Base-by-base conservation (phyloP, 2,329 filamentous ascomycete species). In the Botrytis medusae region DNA sequence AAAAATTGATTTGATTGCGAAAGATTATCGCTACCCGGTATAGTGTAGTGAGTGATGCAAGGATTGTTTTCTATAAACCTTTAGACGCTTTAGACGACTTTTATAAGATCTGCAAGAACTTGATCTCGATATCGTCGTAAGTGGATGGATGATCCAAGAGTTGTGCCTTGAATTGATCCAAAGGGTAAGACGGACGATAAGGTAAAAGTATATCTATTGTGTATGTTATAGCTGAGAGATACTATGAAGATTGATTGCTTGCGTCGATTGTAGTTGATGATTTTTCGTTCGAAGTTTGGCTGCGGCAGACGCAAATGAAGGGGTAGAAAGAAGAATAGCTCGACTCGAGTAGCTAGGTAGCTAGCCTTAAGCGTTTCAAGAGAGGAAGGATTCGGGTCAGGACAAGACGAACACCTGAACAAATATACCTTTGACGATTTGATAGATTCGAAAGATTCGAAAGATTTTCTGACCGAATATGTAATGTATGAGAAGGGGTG, bases 391-490 rank as follows among this genome's bases (percentile, higher is more conserved):
- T 67, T 51, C 63, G 63, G 63, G 29, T 37, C 32, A 34, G 44
- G 44, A 48, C 12, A 51, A 57, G n/a, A 29, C n/a, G 63, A 67
- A 51, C 63, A 67, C 63, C 63, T 65, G 63, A 51, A 51, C 63
- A 67, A 25, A 51, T 40, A 25, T 51, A 51, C 63, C 63, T 65
- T 65, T 37, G 22, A 48, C 25, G 25, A 20, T 25, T 44, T 63
- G 34, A 62, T 25, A 62, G 34, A 62, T 40, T 40, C 22, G 34
- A 14, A 61, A 37, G 22, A 61, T 61, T 40, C 10, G 22, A 37
- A 40, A 40, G 60, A 40, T 40, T 42, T 62, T 62, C 22, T 57
- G 34, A 62, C 25, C 10, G 14, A 9, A n/a, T 16, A n/a, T 57
- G n/a, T 18, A n/a, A n/a, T 40, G 34, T n/a, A 12, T 18, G 60